Percentiles rank a stretch among this genome's conserved stretches.
Conservation (phyloP, 2,329 filamentous ascomycete species). For the Coleophoma eucalyptorum region DNA sequence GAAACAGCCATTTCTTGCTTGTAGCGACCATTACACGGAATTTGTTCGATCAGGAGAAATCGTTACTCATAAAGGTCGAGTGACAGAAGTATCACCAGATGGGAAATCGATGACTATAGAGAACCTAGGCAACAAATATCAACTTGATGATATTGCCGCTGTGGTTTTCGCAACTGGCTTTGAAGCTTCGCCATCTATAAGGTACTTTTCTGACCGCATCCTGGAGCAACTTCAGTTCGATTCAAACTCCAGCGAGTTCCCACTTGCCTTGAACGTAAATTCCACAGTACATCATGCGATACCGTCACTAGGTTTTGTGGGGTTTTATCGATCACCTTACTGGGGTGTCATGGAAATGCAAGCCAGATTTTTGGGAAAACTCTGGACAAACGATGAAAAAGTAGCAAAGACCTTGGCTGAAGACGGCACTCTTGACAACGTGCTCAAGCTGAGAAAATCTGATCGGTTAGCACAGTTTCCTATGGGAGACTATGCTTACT, state of each 20-base stretch:
- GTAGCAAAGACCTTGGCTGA: slow-evolving; percentile 18
- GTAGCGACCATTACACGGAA: slow-evolving; percentile 70
- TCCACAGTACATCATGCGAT: slow-evolving; percentile 58
- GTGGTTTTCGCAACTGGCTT: slow-evolving; percentile 77
- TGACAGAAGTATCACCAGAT: slow-evolving; percentile 1
- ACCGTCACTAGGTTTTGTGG: slow-evolving; percentile 70
- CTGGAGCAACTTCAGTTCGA: slow-evolving; percentile 55
- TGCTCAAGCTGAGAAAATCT: slow-evolving; percentile 22
- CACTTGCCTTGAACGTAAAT: slow-evolving; percentile 65
- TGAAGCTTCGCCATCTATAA: slow-evolving; percentile 57
- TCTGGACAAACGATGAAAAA: slow-evolving; percentile 44
- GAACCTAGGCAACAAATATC: slow-evolving; percentile 17
- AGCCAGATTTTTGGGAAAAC: slow-evolving; percentile 59
- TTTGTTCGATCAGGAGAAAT: slow-evolving; percentile 67
- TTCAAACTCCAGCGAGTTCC: slow-evolving; percentile 39
- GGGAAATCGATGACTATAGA: slow-evolving; percentile 22
- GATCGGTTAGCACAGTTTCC: slow-evolving; percentile 63
- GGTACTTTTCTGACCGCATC: slow-evolving; percentile 57
- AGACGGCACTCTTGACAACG: slow-evolving; percentile 19
- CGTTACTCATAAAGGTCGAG: slow-evolving; percentile 25
- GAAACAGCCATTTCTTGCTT: slow-evolving; percentile 61
- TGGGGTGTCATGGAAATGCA: slow-evolving; percentile 91
- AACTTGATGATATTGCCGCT: slow-evolving; percentile 55
- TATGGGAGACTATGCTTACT: slow-evolving; percentile 75
- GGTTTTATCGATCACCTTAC: slow-evolving; percentile 80